Base-by-base conservation (phyloP, 768 basidiomycete species). In the Boletus sensibilis region DNA sequence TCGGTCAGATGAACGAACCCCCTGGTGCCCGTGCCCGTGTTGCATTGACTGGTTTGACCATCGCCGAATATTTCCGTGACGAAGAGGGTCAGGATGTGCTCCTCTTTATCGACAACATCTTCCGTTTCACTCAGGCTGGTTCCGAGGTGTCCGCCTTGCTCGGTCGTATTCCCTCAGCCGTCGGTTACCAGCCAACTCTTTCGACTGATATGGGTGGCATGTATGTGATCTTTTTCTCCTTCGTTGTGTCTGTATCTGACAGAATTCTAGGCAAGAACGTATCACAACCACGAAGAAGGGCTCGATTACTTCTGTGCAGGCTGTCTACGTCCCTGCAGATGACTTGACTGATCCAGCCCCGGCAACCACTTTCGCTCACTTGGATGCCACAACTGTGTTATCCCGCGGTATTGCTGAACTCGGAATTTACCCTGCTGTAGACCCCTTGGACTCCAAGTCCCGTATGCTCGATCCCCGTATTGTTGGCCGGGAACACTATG, bases 1-100 rank as follows among this genome's bases (percentile, higher is more conserved):
- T 99, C 82, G 97, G 97, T 82, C 97, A 99, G 80, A 99, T 99
- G 97, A 99, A 99, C 81, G 97, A 99, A 82, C 97, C 97, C 74
- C 97, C 97, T 68, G 97, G 97, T 86, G 97, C 97, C 66, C 95
- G 97, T 86, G 97, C 97, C 70, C 97, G 97, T 90, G 97, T 99
- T 69, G 97, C 97, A 63, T 87, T 99, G 68, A 98, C 97, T 67
- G 97, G 97, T 77, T 81, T 99, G 57, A 99, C 97, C 72, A 98
- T 98, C 67, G 97, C 97, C 63, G 97, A 99, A 79, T 99, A 98
- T 82, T 99, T 99, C 97, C 95, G 97, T 87, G 97, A 99, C 69
- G 96, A 98, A 81, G 96, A 99, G 80, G 97, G 97, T 62, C 97
- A 99, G 78, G 97, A 99, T 76, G 97, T 99, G 82, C 84, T 99